These are phyloP conservation scores for Lepidopterella palustris DNA, from an alignment of 495 filamentous ascomycete species.

Conservation along the genomic window DNA sequence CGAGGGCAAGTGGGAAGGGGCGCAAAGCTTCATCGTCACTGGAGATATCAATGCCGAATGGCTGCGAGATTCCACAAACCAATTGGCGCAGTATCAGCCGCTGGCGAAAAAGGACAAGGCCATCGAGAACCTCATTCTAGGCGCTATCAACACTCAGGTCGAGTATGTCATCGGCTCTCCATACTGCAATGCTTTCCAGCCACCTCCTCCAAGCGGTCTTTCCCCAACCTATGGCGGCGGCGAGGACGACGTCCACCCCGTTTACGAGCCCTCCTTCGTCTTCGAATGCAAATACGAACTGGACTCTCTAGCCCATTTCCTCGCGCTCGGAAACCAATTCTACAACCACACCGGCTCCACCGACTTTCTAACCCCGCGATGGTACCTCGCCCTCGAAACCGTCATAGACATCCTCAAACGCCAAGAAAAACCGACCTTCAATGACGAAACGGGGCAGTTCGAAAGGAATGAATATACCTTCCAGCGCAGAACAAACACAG, in stretches of 20 bases:
- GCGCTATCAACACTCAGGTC: slow-evolving; percentile 93
- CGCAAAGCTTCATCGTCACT: slow-evolving; percentile 93
- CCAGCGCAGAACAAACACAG: slow-evolving; percentile 66
- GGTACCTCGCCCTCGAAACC: slow-evolving; percentile 71
- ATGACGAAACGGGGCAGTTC: slow-evolving; percentile 55
- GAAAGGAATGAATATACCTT: slow-evolving; percentile 78
- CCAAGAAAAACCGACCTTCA: slow-evolving; percentile 75
- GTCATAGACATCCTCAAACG: slow-evolving; percentile 66
- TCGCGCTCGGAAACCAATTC: slow-evolving; percentile 80
- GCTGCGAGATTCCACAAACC: slow-evolving; percentile 95
- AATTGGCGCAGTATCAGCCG: slow-evolving; percentile 79
- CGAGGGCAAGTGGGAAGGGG: slow-evolving; percentile 65
- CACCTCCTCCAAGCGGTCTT: slow-evolving; percentile 73
- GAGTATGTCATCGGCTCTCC: slow-evolving; percentile 92
- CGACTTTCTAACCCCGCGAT: slow-evolving; percentile 70
- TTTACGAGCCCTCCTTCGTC: slow-evolving; percentile 73
- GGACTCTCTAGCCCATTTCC: slow-evolving; percentile 89
- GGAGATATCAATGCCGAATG: slow-evolving; percentile 99
- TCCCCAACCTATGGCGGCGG: slow-evolving; percentile 64
- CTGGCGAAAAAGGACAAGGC: slow-evolving; percentile 71
- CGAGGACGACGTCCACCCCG: slow-evolving; percentile 76
- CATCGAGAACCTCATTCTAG: slow-evolving; percentile 74
- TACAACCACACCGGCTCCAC: slow-evolving; percentile 69
- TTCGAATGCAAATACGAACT: slow-evolving; percentile 99
- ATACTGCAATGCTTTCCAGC: slow-evolving; percentile 98